Percentiles rank a stretch among this genome's conserved stretches.
phyloP scores from a whole-genome alignment of 2,329 filamentous ascomycete genomes.

The Camptophora hylomeconis region DNA sequence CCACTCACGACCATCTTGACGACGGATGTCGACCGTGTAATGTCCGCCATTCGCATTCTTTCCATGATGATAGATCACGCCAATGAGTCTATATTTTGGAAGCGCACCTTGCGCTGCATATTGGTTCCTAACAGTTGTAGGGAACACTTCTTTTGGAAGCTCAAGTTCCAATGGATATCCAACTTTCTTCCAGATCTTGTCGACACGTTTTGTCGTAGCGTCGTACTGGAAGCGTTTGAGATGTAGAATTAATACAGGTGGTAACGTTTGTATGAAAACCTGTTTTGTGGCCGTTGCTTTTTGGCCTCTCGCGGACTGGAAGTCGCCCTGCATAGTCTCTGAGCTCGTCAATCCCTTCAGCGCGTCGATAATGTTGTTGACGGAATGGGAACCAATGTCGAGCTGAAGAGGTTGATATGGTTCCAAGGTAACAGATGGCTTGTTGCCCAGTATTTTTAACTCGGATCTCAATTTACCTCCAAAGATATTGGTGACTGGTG shows the following conservation, averaged over 20 bases:
- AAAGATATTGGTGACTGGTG: slow-evolving; percentile 88
- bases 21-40: slow-evolving; percentile 92
- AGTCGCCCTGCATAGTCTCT: slow-evolving; percentile 75
- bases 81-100: slow-evolving; percentile 74
- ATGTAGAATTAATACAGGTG: slow-evolving; percentile 84
- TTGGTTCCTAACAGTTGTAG: slow-evolving; percentile 56
- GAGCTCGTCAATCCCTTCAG: slow-evolving; percentile 71
- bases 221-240: slow-evolving; percentile 97
- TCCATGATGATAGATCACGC: slow-evolving; percentile 92
- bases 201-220: slow-evolving; percentile 62
- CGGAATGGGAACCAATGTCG: slow-evolving; percentile 76
- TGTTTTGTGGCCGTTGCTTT: slow-evolving; percentile 79
- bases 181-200: slow-evolving; percentile 98
- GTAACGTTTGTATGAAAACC: slow-evolving; percentile 81
- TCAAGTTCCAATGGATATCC: slow-evolving; percentile 91
- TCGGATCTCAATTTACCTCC: slow-evolving; percentile 84
- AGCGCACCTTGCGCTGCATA: slow-evolving; percentile 53
- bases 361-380: slow-evolving; percentile 86
- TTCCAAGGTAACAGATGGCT: slow-evolving; percentile 82
- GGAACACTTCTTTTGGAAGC: slow-evolving; percentile 80
- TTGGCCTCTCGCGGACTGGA: slow-evolving; percentile 63
- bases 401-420: slow-evolving; percentile 90
- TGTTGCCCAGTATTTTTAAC: slow-evolving; percentile 70
- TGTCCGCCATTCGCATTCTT: slow-evolving; percentile 93
- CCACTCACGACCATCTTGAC: slow-evolving; percentile 93